These are phyloP conservation scores for Cynanchum wilfordii DNA, from an alignment of 257 asterid genomes.

Conservation along the genomic window DNA sequence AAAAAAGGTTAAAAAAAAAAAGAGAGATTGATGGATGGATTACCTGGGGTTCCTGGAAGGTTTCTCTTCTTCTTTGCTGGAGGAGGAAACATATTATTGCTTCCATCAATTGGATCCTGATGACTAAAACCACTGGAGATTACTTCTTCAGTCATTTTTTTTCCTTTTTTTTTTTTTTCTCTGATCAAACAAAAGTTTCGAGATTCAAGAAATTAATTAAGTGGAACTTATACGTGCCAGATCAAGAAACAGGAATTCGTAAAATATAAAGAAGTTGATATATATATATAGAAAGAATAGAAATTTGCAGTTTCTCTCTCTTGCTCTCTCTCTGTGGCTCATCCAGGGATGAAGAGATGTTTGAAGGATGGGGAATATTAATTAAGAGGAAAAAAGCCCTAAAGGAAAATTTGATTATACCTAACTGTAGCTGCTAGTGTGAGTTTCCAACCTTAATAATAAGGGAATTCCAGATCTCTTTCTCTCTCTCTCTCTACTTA, in stretches of 20 bases:
- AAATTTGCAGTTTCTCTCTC: conserved; percentile 10
- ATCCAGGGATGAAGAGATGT: neutral
- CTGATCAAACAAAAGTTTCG: conserved; percentile 1
- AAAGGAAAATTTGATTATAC: conserved; percentile 28
- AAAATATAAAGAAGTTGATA: conserved; percentile 18
- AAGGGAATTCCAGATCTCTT: conserved; percentile 20
- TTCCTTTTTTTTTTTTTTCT: neutral
- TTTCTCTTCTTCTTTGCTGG: conserved; percentile 77
- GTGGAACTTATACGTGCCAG: neutral
- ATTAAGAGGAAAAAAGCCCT: conserved; percentile 17
- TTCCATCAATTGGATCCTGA: conserved; percentile 40
- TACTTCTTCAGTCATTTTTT: conserved; percentile 60
- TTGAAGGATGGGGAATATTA: conserved; percentile 8
- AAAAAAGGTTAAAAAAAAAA: neutral
- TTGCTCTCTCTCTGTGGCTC: conserved; percentile 16
- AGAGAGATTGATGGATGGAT: neutral
- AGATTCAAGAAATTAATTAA: neutral
- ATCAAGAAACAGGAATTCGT: conserved; percentile 3
- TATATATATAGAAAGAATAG: conserved; percentile 31
- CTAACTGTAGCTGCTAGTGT: conserved; percentile 20
- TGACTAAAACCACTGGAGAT: conserved; percentile 40
- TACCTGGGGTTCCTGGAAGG: conserved; percentile 94
- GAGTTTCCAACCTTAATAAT: conserved; percentile 19
- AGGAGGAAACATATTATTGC: conserved; percentile 31
- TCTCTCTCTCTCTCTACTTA: conserved; percentile 26